Evolutionary conservation across 2,329 filamentous ascomycete genomes (phyloP).

Genomic region (Grosmannia huntii): DNA sequence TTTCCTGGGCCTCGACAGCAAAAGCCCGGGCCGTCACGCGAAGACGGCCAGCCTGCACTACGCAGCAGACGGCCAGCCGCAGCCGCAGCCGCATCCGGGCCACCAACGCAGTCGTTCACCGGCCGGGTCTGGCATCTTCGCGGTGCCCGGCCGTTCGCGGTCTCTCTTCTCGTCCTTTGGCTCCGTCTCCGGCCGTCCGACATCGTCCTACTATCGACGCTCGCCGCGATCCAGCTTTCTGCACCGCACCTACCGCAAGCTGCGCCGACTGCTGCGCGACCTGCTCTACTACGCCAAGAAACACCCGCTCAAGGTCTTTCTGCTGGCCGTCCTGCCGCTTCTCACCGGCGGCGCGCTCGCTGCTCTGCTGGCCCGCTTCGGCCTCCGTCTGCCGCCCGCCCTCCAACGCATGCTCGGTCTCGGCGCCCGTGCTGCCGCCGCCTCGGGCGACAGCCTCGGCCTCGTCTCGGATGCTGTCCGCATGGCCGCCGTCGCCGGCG

Average conservation of each 20-base stretch:
- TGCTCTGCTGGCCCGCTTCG: constrained; percentile 66
- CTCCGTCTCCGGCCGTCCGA: constrained; percentile 6
- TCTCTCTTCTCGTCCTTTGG: constrained; percentile 29
- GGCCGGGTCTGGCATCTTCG: constrained; percentile 27
- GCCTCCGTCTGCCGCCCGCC: constrained; percentile 57
- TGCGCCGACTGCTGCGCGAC: constrained; percentile 69
- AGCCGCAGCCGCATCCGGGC: background rate
- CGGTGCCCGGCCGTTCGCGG: constrained; percentile 28
- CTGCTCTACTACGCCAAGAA: constrained; percentile 69
- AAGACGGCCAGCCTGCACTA: background rate
- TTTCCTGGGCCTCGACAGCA: constrained; percentile 9
- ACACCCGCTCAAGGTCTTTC: constrained; percentile 78
- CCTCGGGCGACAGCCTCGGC: constrained; percentile 33
- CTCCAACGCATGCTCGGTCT: constrained; percentile 47
- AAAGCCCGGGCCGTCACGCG: background rate
- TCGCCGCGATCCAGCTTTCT: constrained; percentile 73
- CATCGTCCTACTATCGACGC: constrained; percentile 58
- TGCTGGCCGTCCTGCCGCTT: constrained; percentile 77
- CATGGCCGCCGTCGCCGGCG: constrained; percentile 29
- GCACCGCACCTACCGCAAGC: constrained; percentile 56
- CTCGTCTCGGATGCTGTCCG: constrained; percentile 42
- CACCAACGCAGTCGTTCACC: too few relatives aligned
- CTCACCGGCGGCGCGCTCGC: constrained; percentile 72
- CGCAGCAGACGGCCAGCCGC: too few relatives aligned
- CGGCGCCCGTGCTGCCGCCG: constrained; percentile 36